Evolutionary conservation across 2,329 filamentous ascomycete genomes (phyloP).

Genomic region (Xylaria sp.): DNA sequence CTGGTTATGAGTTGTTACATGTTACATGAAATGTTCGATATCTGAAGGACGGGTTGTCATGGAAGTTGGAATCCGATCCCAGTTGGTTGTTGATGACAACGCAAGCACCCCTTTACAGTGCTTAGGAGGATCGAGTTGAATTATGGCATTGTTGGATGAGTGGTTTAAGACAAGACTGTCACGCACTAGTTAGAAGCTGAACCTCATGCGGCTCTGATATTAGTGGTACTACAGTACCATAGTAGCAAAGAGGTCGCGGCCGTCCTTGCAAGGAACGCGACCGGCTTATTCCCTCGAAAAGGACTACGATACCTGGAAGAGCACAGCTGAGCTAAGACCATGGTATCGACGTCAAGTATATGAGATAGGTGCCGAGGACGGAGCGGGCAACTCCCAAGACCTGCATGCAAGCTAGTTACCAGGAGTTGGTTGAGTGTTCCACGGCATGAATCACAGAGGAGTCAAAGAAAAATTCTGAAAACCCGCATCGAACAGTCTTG

Average conservation of each 20-base stretch:
- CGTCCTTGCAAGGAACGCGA: neutral
- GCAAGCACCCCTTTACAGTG: neutral
- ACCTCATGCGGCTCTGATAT: neutral
- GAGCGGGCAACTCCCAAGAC: neutral
- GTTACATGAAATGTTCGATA: neutral
- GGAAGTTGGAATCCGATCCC: conserved; percentile 4
- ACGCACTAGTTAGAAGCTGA: neutral
- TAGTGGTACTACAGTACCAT: neutral
- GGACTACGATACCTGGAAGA: neutral
- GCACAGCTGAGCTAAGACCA: neutral
- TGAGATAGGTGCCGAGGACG: neutral
- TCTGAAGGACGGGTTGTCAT: neutral
- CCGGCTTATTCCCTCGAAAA: neutral
- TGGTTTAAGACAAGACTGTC: neutral
- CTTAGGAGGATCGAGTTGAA: neutral
- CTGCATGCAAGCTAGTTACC: neutral
- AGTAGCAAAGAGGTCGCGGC: neutral
- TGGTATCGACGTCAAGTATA: neutral
- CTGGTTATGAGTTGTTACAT: neutral
- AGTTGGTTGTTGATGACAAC: conserved; percentile 10
- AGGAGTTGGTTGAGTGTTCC: neutral
- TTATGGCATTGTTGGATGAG: neutral
- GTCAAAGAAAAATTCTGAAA: neutral
- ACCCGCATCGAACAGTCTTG: neutral
- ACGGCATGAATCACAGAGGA: neutral